Percentiles rank a stretch among this genome's conserved stretches.
Evolutionary conservation across 257 asterid genomes (phyloP).

Genomic region (Primulina eburnea): DNA sequence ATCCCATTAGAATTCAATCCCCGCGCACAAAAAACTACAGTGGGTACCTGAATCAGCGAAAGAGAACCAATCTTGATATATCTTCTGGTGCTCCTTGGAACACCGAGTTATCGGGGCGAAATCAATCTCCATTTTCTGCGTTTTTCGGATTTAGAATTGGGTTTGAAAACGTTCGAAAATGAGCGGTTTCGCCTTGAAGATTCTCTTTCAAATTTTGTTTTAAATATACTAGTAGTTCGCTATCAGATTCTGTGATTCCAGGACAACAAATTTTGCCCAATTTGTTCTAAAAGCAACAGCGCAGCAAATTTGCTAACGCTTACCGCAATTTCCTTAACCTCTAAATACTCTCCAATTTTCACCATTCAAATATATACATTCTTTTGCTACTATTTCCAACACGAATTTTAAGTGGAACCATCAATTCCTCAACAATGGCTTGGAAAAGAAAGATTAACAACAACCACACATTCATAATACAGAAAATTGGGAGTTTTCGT

Average conservation of each 20-base stretch:
- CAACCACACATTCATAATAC: neutral
- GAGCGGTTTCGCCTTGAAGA: neutral
- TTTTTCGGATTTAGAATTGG: neutral
- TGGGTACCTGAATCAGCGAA: conserved; percentile 74
- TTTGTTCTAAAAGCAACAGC: neutral
- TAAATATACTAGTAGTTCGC: neutral
- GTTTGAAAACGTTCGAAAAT: neutral
- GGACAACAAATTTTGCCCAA: neutral
- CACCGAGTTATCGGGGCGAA: conserved; percentile 73
- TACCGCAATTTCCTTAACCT: neutral
- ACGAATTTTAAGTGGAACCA: neutral
- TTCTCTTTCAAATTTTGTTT: too few relatives aligned
- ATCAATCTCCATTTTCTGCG: conserved; percentile 66
- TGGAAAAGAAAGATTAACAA: too few relatives aligned
- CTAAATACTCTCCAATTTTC: neutral
- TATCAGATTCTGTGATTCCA: neutral
- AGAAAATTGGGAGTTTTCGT: neutral
- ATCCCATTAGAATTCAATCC: conserved; percentile 4
- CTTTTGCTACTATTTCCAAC: neutral
- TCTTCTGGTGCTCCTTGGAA: conserved; percentile 76
- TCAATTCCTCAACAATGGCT: neutral
- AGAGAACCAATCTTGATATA: conserved; percentile 77
- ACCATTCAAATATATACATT: neutral
- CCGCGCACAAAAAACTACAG: too few relatives aligned
- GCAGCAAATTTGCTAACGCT: conserved; percentile 1